Base-by-base conservation (phyloP, 306 rosid species). In the Inga leiocalycina region DNA sequence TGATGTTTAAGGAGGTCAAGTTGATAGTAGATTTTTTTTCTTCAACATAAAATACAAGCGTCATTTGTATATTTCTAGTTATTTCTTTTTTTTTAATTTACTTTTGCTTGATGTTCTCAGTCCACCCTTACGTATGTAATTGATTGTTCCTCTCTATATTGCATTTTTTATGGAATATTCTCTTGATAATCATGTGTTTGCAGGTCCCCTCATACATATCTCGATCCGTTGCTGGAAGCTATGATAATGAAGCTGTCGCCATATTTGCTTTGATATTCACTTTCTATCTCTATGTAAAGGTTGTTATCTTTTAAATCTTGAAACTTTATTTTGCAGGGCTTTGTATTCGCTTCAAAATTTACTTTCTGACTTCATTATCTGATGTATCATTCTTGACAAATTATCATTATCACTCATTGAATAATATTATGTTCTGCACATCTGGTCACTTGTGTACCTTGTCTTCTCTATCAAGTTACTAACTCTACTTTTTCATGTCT, bases 181-280 rank as follows among this genome's bases (percentile, higher is more conserved):
- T 30, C 71, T 66, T 66, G 6, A 30, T 64, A 66, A 66, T 34
- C 15, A 13, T 71, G 69, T 57, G 5, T 79, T 35, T 86, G 77
- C 86, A 96, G 99, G 99, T 96, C 77, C 99, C 99, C 5, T 96
- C 99, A 24, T 96, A 96, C 82, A 96, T 96, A 77, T 96, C 99
- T 66, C 96, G 99, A 75, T 96, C 99, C 54, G 99, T 96, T 61
- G 99, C 99, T 85, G 99, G 99, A 79, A 96, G 99, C 91, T 96
- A 96, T 78, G 99, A 96, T 87, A 96, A 96, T 89, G 99, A 96
- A 90, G 99, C 99, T 56, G 99, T 96, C 67, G 99, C 99, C 66
- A 96, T 96, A 86, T 96, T 96, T 91, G 99, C 99, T 85, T 87
- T 96, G 90, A 91, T 96, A 84, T 86, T 93, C 89, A 96, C 99